A percentile compares a stretch with the other conserved stretches of the same genome.
These are phyloP conservation scores for Tetrapisispora namnaoensis DNA, from an alignment of 805 yeast species.

Conservation along the genomic window DNA sequence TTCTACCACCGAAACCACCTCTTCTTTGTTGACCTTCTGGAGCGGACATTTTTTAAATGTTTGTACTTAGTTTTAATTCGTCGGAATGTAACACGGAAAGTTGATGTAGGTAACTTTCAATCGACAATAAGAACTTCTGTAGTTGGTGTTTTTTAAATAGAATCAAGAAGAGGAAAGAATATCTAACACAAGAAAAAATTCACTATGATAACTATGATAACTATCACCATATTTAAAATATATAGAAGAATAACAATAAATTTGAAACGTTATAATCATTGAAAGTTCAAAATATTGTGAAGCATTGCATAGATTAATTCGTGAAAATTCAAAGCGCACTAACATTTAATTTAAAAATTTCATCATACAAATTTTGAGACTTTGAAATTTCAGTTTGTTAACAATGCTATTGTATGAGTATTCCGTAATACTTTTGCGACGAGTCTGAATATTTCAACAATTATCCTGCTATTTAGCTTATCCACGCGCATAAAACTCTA, in stretches of 20 bases:
- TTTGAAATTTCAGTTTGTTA: not conserved
- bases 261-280: not conserved
- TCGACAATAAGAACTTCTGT: constrained; percentile 30
- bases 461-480: no score
- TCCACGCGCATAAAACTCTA: no score
- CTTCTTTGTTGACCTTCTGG: constrained; percentile 34
- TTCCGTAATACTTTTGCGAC: not conserved
- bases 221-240: no score
- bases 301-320: no score
- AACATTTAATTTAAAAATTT: no score
- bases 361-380: not conserved
- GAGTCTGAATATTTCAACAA: not conserved
- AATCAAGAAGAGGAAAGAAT: not conserved
- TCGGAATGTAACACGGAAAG: constrained; percentile 46
- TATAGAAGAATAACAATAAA: no score
- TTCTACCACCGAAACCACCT: constrained; percentile 46
- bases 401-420: not conserved
- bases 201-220: not conserved
- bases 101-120: constrained; percentile 46
- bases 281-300: no score
- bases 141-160: constrained; percentile 1
- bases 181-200: not conserved
- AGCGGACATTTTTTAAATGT: constrained; percentile 30
- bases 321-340: not conserved
- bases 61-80: constrained; percentile 15